Evolutionary conservation across 768 basidiomycete genomes (phyloP).

Genomic region (Exsudoporus frostii): DNA sequence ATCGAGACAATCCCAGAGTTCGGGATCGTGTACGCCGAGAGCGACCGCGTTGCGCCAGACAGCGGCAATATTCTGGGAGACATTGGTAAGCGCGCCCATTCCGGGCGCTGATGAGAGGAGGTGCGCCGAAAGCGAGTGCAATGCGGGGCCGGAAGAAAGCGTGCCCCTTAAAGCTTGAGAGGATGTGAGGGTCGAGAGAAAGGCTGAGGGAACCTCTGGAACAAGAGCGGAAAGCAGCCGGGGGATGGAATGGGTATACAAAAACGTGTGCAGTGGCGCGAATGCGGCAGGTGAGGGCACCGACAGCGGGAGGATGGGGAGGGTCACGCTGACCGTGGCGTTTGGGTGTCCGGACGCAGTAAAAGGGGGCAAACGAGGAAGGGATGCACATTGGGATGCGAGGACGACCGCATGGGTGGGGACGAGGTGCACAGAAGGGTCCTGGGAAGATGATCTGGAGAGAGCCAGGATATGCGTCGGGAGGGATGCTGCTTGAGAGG

Average conservation of each 20-base stretch:
- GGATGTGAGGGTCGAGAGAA: conserved; percentile 31
- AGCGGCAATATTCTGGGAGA: conserved; percentile 52
- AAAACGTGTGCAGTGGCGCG: conserved; percentile 54
- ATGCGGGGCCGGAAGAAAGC: conserved; percentile 46
- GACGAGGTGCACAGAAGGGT: conserved; percentile 44
- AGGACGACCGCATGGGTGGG: conserved; percentile 71
- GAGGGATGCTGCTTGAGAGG: conserved; percentile 20
- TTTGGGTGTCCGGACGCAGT: conserved; percentile 32
- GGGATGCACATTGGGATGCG: conserved; percentile 62
- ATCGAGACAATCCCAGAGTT: conserved; percentile 66
- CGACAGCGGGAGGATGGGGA: conserved; percentile 62
- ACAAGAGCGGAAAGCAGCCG: conserved; percentile 50
- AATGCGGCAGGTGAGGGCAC: conserved; percentile 64
- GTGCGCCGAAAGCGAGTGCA: conserved; percentile 55
- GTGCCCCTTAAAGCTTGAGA: conserved; percentile 36
- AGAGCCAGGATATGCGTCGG: conserved; percentile 59
- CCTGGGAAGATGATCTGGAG: conserved; percentile 26
- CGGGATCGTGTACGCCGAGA: conserved; percentile 64
- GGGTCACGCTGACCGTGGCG: conserved; percentile 34
- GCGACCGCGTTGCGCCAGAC: conserved; percentile 71
- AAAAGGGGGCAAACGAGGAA: conserved; percentile 51
- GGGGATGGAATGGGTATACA: conserved; percentile 61
- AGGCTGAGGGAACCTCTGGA: conserved; percentile 30
- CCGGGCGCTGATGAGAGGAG: conserved; percentile 46
- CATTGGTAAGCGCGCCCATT: conserved; percentile 45